These are phyloP conservation scores for Thamnidium elegans DNA, from an alignment of 192 early-diverging fungal genomes.

Conservation along the genomic window DNA sequence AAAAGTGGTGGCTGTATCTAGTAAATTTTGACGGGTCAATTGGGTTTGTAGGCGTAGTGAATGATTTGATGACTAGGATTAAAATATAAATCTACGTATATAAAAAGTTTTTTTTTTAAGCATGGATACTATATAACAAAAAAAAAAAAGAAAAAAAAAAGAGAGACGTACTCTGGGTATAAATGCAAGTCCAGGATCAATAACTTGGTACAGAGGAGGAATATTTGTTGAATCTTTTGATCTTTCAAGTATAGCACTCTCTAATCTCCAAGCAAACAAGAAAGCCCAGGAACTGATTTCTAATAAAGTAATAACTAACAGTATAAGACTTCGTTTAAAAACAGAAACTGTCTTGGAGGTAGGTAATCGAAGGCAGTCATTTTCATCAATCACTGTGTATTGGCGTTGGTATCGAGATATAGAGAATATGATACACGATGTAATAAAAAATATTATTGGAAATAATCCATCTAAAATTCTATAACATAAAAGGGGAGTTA, in stretches of 20 bases:
- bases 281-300: conserved; percentile 35
- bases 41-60: conserved; percentile 30
- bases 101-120: too few relatives aligned
- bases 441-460: conserved; percentile 1
- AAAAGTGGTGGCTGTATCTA: conserved; percentile 31
- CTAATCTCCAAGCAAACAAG: conserved; percentile 33
- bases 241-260: conserved; percentile 25
- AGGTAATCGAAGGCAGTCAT: conserved; percentile 28
- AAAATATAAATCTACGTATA: conserved; percentile 30
- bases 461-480: conserved; percentile 18
- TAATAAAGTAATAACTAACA: conserved; percentile 19
- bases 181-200: conserved; percentile 21
- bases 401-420: conserved; percentile 5
- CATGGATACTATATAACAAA: too few relatives aligned
- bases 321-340: conserved; percentile 13
- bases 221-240: background rate
- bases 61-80: conserved; percentile 32
- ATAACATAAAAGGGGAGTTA: background rate
- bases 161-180: conserved; percentile 24
- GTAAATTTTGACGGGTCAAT: conserved; percentile 29
- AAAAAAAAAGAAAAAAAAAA: too few relatives aligned
- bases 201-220: conserved; percentile 21
- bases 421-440: background rate
- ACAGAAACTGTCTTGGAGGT: conserved; percentile 14
- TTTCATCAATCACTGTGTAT: background rate